Evolutionary conservation across 495 filamentous ascomycete species (phyloP).

Genomic region (Aspergillus indologenus): DNA sequence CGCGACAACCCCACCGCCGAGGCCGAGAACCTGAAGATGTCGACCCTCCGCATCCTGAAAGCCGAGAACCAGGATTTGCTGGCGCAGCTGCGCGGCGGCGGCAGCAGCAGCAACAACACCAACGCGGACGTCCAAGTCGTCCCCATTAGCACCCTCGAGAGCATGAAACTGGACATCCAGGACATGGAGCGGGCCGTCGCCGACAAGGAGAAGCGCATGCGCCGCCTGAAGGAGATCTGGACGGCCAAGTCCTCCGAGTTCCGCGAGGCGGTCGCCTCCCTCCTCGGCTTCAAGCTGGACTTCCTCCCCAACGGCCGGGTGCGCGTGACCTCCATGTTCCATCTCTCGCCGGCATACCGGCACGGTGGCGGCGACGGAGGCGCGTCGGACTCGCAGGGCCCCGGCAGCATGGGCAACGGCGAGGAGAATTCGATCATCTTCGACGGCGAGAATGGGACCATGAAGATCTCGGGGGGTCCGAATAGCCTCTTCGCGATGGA

Average conservation of each 20-base stretch:
- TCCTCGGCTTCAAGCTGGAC: constrained; percentile 88
- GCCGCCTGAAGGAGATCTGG: constrained; percentile 87
- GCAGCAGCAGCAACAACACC: too few relatives aligned
- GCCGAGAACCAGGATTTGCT: constrained; percentile 83
- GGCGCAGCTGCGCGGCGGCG: constrained; percentile 62
- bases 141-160: constrained; percentile 73
- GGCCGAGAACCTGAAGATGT: constrained; percentile 74
- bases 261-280: constrained; percentile 82
- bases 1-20: constrained; percentile 86
- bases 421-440: constrained; percentile 84
- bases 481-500: constrained; percentile 79
- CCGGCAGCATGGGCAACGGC: constrained; percentile 58
- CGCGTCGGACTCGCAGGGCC: constrained; percentile 39
- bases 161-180: constrained; percentile 64
- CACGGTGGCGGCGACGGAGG: constrained; percentile 55
- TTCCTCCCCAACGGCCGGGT: constrained; percentile 93
- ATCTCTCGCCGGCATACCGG: constrained; percentile 52
- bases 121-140: constrained; percentile 51
- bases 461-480: constrained; percentile 93
- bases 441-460: constrained; percentile 92
- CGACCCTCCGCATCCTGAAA: constrained; percentile 70
- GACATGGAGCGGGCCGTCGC: constrained; percentile 71
- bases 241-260: constrained; percentile 84
- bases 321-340: constrained; percentile 75
- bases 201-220: constrained; percentile 78